phyloP scores from a whole-genome alignment of 1,284 basidiomycete genomes.

The Cutaneotrichosporon sp. region DNA sequence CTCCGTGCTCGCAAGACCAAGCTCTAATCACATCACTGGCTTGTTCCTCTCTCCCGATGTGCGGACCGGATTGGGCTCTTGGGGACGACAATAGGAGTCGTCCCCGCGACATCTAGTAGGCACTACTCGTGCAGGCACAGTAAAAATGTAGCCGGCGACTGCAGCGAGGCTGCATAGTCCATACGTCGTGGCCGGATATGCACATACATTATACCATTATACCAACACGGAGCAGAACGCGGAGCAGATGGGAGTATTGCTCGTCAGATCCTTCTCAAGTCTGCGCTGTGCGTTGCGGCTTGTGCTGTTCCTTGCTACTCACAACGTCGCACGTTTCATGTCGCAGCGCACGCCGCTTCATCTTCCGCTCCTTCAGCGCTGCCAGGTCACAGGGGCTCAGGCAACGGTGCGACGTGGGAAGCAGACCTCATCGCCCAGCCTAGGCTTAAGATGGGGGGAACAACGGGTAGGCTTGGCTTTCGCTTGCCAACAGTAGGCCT shows the following conservation, averaged over 20 bases:
- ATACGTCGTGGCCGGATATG: constrained; percentile 3
- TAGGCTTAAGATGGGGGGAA: no score
- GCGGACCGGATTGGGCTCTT: not conserved
- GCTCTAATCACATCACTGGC: constrained; percentile 7
- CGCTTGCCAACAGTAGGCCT: no score
- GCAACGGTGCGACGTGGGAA: no score
- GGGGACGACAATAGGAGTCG: not conserved
- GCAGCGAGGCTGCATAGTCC: not conserved
- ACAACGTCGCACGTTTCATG: no score
- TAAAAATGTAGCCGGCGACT: constrained; percentile 4
- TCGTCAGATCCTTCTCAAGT: no score
- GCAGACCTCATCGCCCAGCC: no score
- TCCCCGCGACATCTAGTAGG: not conserved
- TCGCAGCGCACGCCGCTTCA: no score
- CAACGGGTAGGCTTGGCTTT: no score
- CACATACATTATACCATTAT: constrained; percentile 6
- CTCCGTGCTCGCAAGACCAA: constrained; percentile 25
- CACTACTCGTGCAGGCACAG: constrained; percentile 2
- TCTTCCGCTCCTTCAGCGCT: no score
- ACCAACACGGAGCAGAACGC: not conserved
- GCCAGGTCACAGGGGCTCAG: no score
- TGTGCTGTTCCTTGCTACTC: no score
- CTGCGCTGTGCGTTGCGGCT: not conserved
- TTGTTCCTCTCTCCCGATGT: not conserved
- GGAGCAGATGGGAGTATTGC: not conserved